Conservation (phyloP, 108 stramenopile species). For the Nitzschia sp. region DNA sequence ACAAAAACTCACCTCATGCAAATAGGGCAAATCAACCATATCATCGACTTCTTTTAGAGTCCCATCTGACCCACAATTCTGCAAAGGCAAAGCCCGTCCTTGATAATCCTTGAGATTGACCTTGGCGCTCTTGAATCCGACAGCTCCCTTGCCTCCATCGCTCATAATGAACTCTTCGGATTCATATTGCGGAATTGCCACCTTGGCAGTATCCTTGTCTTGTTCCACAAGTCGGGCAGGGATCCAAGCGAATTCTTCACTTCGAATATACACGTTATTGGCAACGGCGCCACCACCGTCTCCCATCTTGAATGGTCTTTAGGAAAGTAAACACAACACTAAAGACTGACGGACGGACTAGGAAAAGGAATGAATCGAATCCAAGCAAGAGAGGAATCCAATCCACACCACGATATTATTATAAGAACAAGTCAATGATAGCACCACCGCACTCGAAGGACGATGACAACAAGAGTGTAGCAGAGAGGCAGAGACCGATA, state of each 20-base stretch:
- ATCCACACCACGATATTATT: no score
- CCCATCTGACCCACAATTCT: conserved; percentile 51
- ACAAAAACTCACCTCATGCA: conserved; percentile 85
- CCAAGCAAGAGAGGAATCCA: no score
- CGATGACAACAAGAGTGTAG: no score
- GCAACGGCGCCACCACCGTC: conserved; percentile 29
- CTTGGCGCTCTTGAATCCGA: conserved; percentile 42
- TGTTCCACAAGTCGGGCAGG: conserved; percentile 49
- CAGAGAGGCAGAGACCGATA: no score
- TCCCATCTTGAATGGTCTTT: conserved; percentile 6
- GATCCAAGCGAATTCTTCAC: conserved; percentile 51
- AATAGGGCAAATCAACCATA: conserved; percentile 81
- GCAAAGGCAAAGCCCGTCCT: conserved; percentile 58
- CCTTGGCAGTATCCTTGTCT: conserved; percentile 37
- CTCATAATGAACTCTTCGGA: conserved; percentile 41
- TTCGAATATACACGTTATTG: conserved; percentile 48
- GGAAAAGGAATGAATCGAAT: no score
- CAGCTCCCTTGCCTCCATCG: conserved; percentile 44
- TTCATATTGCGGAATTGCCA: conserved; percentile 45
- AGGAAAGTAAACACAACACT: no score
- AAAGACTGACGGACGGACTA: no score
- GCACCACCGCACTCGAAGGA: no score
- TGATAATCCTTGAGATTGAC: conserved; percentile 76
- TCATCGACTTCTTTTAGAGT: conserved; percentile 49
- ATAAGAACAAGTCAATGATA: no score